Evolutionary conservation across 129 eudicot genomes (phyloP).

Genomic region (Erigeron canadensis): DNA sequence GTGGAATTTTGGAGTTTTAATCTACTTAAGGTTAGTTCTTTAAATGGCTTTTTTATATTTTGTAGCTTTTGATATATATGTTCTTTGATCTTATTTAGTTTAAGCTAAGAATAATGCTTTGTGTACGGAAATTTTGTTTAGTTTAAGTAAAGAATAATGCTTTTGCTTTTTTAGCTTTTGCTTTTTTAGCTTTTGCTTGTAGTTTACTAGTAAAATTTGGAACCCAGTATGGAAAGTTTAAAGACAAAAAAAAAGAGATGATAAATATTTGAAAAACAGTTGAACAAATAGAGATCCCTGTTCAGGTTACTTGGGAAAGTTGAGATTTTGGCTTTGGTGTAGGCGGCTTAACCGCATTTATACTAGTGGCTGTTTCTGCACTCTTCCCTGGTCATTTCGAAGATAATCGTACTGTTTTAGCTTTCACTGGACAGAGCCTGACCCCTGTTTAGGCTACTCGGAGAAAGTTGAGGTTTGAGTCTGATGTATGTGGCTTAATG

Average conservation of each 20-base stretch:
- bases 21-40: slow-evolving; percentile 24
- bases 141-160: slow-evolving; percentile 6
- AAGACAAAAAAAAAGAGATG: not conserved
- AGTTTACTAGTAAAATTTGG: slow-evolving; percentile 14
- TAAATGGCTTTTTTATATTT: not conserved
- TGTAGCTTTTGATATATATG: not conserved
- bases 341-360: no score
- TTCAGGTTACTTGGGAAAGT: no score
- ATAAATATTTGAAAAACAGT: no score
- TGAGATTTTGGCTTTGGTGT: no score
- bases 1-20: not conserved
- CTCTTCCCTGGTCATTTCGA: no score
- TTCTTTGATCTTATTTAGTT: slow-evolving; percentile 1
- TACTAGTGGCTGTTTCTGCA: no score
- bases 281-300: no score
- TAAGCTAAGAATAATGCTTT: slow-evolving; percentile 2
- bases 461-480: no score
- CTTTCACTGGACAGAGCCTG: no score
- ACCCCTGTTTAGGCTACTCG: no score
- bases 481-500: no score
- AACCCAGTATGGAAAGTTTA: not conserved
- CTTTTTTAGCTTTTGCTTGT: not conserved
- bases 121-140: slow-evolving; percentile 13
- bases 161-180: not conserved
- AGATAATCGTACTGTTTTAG: no score